Evolutionary conservation across 2,329 filamentous ascomycete genomes (phyloP), one percentile per base, ranked within the genome.

Genomic region (Ophiostoma piceae): DNA sequence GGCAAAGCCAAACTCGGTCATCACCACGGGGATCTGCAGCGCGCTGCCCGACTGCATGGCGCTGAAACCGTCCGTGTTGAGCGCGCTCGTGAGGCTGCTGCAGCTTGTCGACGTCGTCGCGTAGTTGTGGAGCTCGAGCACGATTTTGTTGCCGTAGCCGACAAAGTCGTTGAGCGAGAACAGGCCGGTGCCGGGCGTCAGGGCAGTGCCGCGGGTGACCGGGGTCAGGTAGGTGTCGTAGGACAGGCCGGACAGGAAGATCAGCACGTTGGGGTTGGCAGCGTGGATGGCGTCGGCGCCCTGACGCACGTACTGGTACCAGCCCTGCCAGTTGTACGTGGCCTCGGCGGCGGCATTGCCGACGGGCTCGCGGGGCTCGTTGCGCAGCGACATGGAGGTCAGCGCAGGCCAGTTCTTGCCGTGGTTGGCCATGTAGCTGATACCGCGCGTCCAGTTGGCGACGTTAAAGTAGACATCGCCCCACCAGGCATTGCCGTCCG

Each of bases 101-200:
- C 86, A 88, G 74, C 79, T 81, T 0, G 76, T 79, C 2, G 82
- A 81, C n/a, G 76, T 74, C 73, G 81, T 85, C 71, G 85, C 79
- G 76, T 88, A 88, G 77, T 86, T 87, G 80, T 88, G 86, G 11
- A 88, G 79, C 76, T 88, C 86, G 2, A 88, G 80, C 8, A 86
- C 85, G 0, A 88, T 79, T 77, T 88, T 88, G 74, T 86, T 77
- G 1, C 77, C 77, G 75, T 83, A 85, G 0, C 80, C 69, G 2
- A 29, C 12, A 73, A 87, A 88, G 74, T 84, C 82, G 16, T 74
- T 74, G 3, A 79, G 75, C 68, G 74, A 77, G 74, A 86, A 88
- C 3, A 73, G 80, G 19, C 70, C 76, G 16, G 77, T 82, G 19
- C 83, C 80, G 0, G 84, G 83, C 9, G 81, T 79, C 6, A 87